phyloP scores from a whole-genome alignment of 148 eudicot genomes.

The Selenicereus undatus region DNA sequence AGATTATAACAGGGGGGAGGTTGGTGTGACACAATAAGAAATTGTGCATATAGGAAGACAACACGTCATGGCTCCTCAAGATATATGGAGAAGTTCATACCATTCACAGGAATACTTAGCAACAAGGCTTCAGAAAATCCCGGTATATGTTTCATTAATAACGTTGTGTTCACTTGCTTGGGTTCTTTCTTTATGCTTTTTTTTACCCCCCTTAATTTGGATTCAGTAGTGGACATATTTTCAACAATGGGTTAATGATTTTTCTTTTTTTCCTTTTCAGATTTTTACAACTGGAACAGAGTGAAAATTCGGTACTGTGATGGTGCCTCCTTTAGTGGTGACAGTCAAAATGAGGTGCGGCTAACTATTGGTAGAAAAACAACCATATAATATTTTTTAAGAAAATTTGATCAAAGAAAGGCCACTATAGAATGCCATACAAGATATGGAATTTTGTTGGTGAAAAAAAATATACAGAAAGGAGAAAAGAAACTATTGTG shows the following conservation, averaged over 20 bases:
- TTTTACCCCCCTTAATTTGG: background rate
- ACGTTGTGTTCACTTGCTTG: background rate
- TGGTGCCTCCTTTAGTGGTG: conserved; percentile 92
- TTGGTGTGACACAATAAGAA: conserved; percentile 80
- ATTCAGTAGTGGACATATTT: background rate
- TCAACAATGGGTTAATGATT: background rate
- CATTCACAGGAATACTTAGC: conserved; percentile 86
- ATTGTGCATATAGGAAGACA: conserved; percentile 77
- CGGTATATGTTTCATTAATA: conserved; percentile 31
- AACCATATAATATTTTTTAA: background rate
- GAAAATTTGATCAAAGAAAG: background rate
- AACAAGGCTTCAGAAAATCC: conserved; percentile 75
- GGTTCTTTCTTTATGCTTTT: background rate
- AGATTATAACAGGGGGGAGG: conserved; percentile 84
- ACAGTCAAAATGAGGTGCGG: conserved; percentile 68
- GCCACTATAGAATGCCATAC: background rate
- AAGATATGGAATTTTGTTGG: background rate
- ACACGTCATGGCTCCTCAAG: conserved; percentile 81
- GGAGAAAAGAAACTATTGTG: background rate
- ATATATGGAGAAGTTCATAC: conserved; percentile 68
- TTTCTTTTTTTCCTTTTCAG: conserved; percentile 33
- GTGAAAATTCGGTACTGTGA: conserved; percentile 94
- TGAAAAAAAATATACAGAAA: background rate
- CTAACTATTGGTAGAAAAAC: background rate
- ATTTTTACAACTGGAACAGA: conserved; percentile 95